Percentiles rank a stretch among this genome's conserved stretches.
Conservation (phyloP, 768 basidiomycete genomes). For the Pulveroboletus sp. region DNA sequence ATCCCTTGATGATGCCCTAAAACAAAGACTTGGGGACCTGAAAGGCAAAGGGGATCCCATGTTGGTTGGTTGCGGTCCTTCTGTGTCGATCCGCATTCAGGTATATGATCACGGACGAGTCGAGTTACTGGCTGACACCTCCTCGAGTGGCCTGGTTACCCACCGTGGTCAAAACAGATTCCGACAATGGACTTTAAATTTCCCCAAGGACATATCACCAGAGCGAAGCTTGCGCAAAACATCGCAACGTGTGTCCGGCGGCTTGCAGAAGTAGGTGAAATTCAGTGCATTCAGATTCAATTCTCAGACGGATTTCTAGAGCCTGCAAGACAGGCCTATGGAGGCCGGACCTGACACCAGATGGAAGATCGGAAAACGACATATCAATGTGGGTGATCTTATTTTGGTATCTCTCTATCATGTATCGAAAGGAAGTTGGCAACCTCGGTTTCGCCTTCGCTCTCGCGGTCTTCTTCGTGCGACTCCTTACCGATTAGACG, state of each 20-base stretch:
- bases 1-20: conserved; percentile 58
- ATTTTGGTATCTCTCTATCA: conserved; percentile 77
- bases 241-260: conserved; percentile 72
- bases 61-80: conserved; percentile 70
- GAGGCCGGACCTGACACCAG: conserved; percentile 59
- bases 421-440: conserved; percentile 80
- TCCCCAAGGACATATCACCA: conserved; percentile 73
- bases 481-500: conserved; percentile 1
- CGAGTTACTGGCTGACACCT: not conserved
- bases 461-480: not conserved
- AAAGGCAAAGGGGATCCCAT: conserved; percentile 58
- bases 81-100: conserved; percentile 75
- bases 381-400: conserved; percentile 63
- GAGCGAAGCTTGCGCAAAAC: conserved; percentile 75
- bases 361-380: conserved; percentile 58
- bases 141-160: conserved; percentile 76
- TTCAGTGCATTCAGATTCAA: not conserved
- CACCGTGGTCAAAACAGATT: conserved; percentile 76
- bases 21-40: conserved; percentile 53
- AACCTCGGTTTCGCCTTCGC: conserved; percentile 73
- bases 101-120: conserved; percentile 34
- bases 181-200: conserved; percentile 78
- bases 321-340: conserved; percentile 44
- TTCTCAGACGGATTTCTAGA: conserved; percentile 35
- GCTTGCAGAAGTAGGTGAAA: conserved; percentile 52